Conservation (phyloP, 345 rosid genomes). For the Balakata baccata region DNA sequence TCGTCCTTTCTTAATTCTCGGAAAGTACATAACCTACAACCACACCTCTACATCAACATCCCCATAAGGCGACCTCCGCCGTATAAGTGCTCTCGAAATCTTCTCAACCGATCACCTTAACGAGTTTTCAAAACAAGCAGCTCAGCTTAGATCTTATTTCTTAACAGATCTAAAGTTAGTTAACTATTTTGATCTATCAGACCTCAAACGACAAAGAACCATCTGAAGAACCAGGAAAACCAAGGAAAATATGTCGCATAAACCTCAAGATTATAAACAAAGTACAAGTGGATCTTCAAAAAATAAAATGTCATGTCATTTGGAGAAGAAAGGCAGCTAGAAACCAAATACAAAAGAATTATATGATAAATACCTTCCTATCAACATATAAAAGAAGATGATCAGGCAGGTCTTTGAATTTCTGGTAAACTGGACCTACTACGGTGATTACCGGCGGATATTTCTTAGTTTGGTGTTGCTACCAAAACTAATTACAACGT, state of each 20-base stretch:
- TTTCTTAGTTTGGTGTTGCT: too few relatives aligned
- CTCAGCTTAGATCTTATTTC: not conserved
- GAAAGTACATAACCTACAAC: not conserved
- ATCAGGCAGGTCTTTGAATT: slow-evolving; percentile 60
- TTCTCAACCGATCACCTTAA: slow-evolving; percentile 3
- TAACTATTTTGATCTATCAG: not conserved
- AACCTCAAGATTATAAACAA: not conserved
- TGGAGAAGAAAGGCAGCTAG: not conserved
- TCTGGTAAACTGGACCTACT: slow-evolving; percentile 60
- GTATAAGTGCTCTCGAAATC: slow-evolving; percentile 1
- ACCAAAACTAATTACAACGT: too few relatives aligned
- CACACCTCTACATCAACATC: not conserved
- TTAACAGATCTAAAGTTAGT: not conserved
- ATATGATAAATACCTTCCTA: slow-evolving; percentile 47
- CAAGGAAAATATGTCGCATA: not conserved
- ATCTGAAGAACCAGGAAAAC: not conserved
- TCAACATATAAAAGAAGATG: slow-evolving; percentile 66
- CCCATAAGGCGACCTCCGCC: slow-evolving; percentile 3
- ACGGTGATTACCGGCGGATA: slow-evolving; percentile 63
- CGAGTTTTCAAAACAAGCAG: not conserved
- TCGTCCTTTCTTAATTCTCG: not conserved
- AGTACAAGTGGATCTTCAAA: not conserved
- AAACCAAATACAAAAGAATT: not conserved
- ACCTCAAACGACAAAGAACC: not conserved
- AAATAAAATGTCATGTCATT: not conserved